phyloP scores from a whole-genome alignment of 306 rosid species.

The Parietaria judaica region DNA sequence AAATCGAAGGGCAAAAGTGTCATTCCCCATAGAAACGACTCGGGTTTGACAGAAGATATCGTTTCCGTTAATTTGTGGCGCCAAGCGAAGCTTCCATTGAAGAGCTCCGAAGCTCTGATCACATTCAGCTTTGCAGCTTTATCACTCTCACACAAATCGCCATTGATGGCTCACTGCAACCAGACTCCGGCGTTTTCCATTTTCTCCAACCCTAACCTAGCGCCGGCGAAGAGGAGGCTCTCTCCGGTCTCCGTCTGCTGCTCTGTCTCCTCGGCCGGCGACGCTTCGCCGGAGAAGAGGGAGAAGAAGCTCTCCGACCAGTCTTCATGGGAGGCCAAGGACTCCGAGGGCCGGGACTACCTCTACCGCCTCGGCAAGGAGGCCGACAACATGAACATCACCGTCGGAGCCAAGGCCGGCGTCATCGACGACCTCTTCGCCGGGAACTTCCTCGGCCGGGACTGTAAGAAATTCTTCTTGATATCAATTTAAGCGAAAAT shows the following conservation, averaged over 20 bases:
- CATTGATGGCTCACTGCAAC: constrained; percentile 25
- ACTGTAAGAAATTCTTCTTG: constrained; percentile 31
- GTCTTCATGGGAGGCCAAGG: constrained; percentile 85
- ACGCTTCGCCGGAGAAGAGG: constrained; percentile 6
- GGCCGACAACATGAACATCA: constrained; percentile 91
- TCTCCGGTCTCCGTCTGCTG: constrained; percentile 21
- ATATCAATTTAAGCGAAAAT: background rate
- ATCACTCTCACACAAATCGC: background rate
- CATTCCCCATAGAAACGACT: too few species aligned
- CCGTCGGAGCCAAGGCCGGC: constrained; percentile 91
- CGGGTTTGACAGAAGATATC: background rate
- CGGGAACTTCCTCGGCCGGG: constrained; percentile 83
- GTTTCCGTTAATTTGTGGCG: constrained; percentile 27
- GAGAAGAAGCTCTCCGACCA: constrained; percentile 59
- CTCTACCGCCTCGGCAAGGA: constrained; percentile 77
- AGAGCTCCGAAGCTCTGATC: background rate
- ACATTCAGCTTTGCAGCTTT: background rate
- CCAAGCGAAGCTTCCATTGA: background rate
- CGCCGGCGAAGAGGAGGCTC: background rate
- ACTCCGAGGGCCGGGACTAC: constrained; percentile 70
- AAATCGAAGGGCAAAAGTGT: too few species aligned
- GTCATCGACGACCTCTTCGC: constrained; percentile 68
- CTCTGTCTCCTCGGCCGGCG: constrained; percentile 22
- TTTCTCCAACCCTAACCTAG: constrained; percentile 7
- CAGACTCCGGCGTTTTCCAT: constrained; percentile 31